Evolutionary conservation across 306 rosid genomes (phyloP), one percentile per base, ranked within the genome.

Genomic region (Castanea crenata): DNA sequence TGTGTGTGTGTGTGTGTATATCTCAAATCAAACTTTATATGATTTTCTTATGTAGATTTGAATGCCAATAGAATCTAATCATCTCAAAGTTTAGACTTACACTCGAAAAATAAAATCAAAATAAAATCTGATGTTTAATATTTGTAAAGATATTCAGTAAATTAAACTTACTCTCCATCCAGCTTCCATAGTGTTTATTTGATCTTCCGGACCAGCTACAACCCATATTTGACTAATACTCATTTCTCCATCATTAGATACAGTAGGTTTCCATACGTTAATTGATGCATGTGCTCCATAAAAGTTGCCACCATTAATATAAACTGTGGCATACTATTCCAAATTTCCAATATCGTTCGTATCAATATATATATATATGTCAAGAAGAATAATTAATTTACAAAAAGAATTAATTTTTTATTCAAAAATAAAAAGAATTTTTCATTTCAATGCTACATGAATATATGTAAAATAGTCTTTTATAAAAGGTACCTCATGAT

Each of bases 201-300:
- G 20, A 4, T 29, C 6, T 1, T 1, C 34, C 0, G 14, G 15
- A 32, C 73, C 82, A 29, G 61, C 64, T 2, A 9, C 25, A 62
- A 83, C 18, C 74, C 83, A 83, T 9, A 74, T 49, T 64, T 83
- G 86, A 59, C 77, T 1, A 16, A 83, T 5, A 27, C 86, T 83
- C 19, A 1, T 16, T 19, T 74, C 83, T 13, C 29, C 31, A 1
- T 0, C 4, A 4, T 4, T 9, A 1, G 13, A 4, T n/a, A 57
- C 4, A 29, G 75, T 19, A 11, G 86, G 83, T 11, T 6, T 74
- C 86, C 83, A 78, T 29, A 69, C 32, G 32, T 79, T 83, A 1
- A 83, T 1, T 9, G 2, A 16, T 74, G 83, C 77, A 2, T 41
- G 10, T 35, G 73, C 74, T 74, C 77, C 86, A 29, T 74, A 68